Percentiles rank a stretch among this genome's conserved stretches.
Evolutionary conservation across 768 basidiomycete species (phyloP).

Genomic region (Phaeotremella fagi): DNA sequence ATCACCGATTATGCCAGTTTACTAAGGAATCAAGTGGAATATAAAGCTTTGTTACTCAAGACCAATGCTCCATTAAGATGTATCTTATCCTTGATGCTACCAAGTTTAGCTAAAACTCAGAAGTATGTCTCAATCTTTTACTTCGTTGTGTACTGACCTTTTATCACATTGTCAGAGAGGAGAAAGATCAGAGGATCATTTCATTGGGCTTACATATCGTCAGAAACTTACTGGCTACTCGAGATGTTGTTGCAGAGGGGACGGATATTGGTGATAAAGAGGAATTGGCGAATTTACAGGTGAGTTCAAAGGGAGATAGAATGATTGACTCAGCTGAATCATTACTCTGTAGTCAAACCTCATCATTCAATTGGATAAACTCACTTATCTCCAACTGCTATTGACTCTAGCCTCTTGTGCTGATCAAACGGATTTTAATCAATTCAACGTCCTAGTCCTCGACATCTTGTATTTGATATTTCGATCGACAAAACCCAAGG

Average conservation of each 20-base stretch:
- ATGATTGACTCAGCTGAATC: neutral
- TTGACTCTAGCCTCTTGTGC: conserved; percentile 80
- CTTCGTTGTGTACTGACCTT: no score
- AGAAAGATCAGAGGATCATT: conserved; percentile 79
- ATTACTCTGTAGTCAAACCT: conserved; percentile 56
- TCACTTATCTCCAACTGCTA: conserved; percentile 69
- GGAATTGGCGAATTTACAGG: conserved; percentile 71
- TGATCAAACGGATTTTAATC: conserved; percentile 71
- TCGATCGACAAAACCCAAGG: conserved; percentile 66
- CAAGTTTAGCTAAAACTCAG: conserved; percentile 65
- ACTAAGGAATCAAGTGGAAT: conserved; percentile 71
- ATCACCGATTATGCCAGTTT: conserved; percentile 86
- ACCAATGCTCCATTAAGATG: conserved; percentile 26
- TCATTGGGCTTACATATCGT: conserved; percentile 82
- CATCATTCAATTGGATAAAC: conserved; percentile 64
- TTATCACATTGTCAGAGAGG: conserved; percentile 51
- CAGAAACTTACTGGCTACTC: conserved; percentile 91
- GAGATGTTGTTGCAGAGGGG: conserved; percentile 70
- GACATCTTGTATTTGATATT: conserved; percentile 91
- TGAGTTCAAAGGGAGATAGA: conserved; percentile 17
- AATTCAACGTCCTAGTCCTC: conserved; percentile 81
- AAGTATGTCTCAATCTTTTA: no score
- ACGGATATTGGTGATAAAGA: conserved; percentile 70
- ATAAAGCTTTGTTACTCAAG: conserved; percentile 58
- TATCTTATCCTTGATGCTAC: conserved; percentile 58